Evolutionary conservation across 805 yeast genomes (phyloP), one percentile per base, ranked within the genome.

Genomic region (Pichia eremophila): DNA sequence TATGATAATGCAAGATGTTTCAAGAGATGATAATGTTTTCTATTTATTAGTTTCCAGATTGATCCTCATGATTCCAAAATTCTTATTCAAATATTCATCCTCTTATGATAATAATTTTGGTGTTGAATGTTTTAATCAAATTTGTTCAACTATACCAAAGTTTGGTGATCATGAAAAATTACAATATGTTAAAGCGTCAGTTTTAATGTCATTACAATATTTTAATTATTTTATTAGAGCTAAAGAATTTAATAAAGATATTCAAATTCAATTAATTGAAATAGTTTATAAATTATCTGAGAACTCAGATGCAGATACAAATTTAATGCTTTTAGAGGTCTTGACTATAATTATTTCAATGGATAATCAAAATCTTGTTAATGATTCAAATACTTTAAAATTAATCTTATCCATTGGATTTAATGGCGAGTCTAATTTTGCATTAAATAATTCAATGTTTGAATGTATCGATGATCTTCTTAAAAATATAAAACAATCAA

Each of bases 251-350:
- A 54, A 48, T 40, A 14, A 28, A 9, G 57, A 54, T 2, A 58
- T 61, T 37, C 71, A 67, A 46, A 39, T 41, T 15, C 46, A 49
- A 15, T 47, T 67, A 28, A 48, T 76, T 36, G 41, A 53, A 1
- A 52, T 77, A 0, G 71, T 81, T 11, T 57, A 61, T 3, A 61
- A 72, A 2, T 62, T 91, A 10, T 58, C 74, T 4, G 75, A 72
- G 1, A 83, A 78, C 1, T 76, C 93, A 0, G 85, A 80, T 41
- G 96, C 87, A 41, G 98, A 90, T 57, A 76, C 95, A 0, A 79
- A 85, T 35, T 77, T 89, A 1, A 71, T 84, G 42, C 63, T 90
- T 39, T 72, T 85, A 12, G 96, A 89, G 59, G 75, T 84, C 0
- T 63, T 85, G n/a, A 71, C 80, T 1, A 70, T 74, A 3, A 75